Evolutionary conservation across 176 grass and related monocot genomes (phyloP).

Genomic region (Oryza meridionalis): DNA sequence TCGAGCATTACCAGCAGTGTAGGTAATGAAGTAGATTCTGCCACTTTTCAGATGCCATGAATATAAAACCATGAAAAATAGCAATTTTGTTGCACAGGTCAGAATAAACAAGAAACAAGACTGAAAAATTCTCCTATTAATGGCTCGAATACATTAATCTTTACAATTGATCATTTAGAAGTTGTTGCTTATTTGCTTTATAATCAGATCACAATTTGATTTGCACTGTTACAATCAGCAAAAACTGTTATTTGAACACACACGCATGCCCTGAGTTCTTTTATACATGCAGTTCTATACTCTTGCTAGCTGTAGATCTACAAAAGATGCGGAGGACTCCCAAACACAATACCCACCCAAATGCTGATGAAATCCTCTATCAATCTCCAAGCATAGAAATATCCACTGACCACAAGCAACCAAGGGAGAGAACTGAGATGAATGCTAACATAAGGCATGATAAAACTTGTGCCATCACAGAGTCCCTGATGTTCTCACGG

Average conservation of each 20-base stretch:
- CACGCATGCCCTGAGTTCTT: neutral
- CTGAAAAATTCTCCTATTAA: neutral
- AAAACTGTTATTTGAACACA: neutral
- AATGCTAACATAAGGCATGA: slow-evolving; percentile 11
- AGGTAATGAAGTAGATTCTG: neutral
- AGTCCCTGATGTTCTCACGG: neutral
- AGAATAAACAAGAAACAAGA: neutral
- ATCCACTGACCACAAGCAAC: slow-evolving; percentile 7
- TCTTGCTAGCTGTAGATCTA: slow-evolving; percentile 39
- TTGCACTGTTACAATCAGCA: slow-evolving; percentile 7
- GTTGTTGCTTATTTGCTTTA: neutral
- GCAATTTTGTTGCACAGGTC: neutral
- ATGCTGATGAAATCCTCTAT: neutral
- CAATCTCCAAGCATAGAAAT: slow-evolving; percentile 14
- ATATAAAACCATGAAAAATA: neutral
- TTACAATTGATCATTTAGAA: neutral
- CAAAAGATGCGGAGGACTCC: neutral
- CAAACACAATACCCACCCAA: neutral
- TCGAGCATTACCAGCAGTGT: neutral
- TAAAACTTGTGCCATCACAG: neutral
- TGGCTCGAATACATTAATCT: neutral
- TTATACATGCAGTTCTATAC: slow-evolving; percentile 18
- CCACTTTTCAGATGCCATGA: neutral
- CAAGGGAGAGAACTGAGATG: neutral
- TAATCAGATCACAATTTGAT: neutral